phyloP scores from a whole-genome alignment of 75 land plant genomes.

The Pinus tabuliformis region DNA sequence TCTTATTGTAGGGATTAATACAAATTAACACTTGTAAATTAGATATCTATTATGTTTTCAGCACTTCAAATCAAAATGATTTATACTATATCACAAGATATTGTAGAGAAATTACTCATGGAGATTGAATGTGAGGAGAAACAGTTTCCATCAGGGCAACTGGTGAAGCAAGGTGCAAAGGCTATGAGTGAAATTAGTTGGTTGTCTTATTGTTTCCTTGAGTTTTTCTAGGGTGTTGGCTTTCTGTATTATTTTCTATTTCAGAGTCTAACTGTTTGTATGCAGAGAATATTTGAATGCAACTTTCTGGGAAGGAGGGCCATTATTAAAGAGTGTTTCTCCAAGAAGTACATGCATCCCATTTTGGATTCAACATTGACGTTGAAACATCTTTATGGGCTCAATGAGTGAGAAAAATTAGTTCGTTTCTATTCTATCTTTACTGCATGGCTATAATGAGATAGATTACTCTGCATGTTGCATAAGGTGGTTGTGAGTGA shows the following conservation, averaged over 20 bases:
- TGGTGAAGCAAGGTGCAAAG: constrained; percentile 94
- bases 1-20: no score
- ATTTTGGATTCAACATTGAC: constrained; percentile 77
- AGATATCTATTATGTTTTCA: no score
- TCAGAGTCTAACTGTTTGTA: neutral
- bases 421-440: neutral
- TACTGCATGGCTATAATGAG: neutral
- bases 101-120: constrained; percentile 6
- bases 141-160: constrained; percentile 28
- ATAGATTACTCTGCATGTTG: neutral
- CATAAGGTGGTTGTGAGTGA: neutral
- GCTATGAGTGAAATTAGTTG: constrained; percentile 57
- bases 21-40: no score
- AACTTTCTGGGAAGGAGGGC: constrained; percentile 74
- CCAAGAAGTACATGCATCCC: constrained; percentile 98
- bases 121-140: constrained; percentile 18
- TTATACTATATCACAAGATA: no score
- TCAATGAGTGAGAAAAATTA: constrained; percentile 13
- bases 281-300: constrained; percentile 83
- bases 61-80: no score
- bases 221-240: neutral
- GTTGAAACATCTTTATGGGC: constrained; percentile 85
- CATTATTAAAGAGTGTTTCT: constrained; percentile 86
- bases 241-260: neutral
- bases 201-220: neutral